A percentile compares a stretch with the other conserved stretches of the same genome.
These are phyloP conservation scores for Leucoagaricus sp. DNA, from an alignment of 1,284 basidiomycete genomes.

Conservation along the genomic window DNA sequence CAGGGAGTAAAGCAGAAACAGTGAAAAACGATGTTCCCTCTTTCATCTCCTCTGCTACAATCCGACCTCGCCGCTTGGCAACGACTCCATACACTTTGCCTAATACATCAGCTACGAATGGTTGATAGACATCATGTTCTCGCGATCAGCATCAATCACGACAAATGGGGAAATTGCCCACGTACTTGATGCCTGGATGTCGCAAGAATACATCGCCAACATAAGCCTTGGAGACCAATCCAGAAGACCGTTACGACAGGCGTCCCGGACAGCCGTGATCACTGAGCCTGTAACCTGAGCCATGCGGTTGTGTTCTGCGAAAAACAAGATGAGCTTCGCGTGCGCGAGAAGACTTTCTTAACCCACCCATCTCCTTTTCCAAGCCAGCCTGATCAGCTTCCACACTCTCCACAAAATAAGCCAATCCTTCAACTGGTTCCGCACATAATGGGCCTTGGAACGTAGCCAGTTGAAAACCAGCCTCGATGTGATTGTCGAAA, in stretches of 20 bases:
- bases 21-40: constrained; percentile 97
- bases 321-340: constrained; percentile 8
- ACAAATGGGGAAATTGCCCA: constrained; percentile 18
- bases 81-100: constrained; percentile 98
- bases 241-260: constrained; percentile 84
- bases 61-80: constrained; percentile 85
- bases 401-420: constrained; percentile 85
- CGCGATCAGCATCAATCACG: constrained; percentile 7
- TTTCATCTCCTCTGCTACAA: constrained; percentile 98
- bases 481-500: constrained; percentile 85
- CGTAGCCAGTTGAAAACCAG: constrained; percentile 94
- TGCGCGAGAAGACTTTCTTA: constrained; percentile 8
- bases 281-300: constrained; percentile 87
- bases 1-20: constrained; percentile 88
- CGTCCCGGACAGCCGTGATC: constrained; percentile 88
- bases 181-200: constrained; percentile 97
- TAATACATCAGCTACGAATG: constrained; percentile 82
- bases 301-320: constrained; percentile 61
- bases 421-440: constrained; percentile 94
- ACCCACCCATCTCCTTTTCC: constrained; percentile 64
- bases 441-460: constrained; percentile 94
- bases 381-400: constrained; percentile 63
- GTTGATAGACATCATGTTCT: neutral
- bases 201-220: constrained; percentile 98
- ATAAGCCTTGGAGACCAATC: constrained; percentile 98